Evolutionary conservation across 371 early-diverging fungal genomes (phyloP).

Genomic region (Encephalitozoon hellem): DNA sequence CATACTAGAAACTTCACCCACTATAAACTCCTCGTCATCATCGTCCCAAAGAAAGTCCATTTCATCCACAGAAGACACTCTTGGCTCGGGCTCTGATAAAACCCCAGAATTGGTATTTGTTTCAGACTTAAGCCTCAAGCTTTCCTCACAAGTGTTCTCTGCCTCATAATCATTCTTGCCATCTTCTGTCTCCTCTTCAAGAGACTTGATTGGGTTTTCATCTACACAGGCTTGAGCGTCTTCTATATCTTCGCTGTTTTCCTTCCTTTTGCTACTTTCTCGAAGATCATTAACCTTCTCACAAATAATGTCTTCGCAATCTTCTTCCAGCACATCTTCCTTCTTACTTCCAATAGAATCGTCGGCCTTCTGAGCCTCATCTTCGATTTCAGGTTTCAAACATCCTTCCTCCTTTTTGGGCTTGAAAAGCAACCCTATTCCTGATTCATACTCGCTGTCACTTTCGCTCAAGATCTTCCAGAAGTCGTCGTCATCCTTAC

Average conservation of each 20-base stretch:
- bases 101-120: neutral
- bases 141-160: neutral
- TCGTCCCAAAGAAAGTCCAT: constrained; percentile 7
- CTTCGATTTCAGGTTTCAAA: neutral
- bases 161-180: neutral
- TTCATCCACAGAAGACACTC: neutral
- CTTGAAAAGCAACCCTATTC: neutral
- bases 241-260: neutral
- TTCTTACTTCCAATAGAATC: neutral
- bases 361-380: neutral
- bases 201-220: neutral
- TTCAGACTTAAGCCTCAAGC: neutral
- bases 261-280: neutral
- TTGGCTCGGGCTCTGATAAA: neutral
- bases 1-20: neutral
- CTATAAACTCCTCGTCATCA: neutral
- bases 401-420: neutral
- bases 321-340: neutral
- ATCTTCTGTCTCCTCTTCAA: neutral
- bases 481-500: neutral
- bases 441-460: neutral
- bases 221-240: neutral
- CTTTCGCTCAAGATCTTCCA: constrained; percentile 1
- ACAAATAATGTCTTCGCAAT: neutral
- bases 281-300: neutral